Base-by-base conservation (phyloP, 352 stramenopile species). In the Poterioochromonas sp. region DNA sequence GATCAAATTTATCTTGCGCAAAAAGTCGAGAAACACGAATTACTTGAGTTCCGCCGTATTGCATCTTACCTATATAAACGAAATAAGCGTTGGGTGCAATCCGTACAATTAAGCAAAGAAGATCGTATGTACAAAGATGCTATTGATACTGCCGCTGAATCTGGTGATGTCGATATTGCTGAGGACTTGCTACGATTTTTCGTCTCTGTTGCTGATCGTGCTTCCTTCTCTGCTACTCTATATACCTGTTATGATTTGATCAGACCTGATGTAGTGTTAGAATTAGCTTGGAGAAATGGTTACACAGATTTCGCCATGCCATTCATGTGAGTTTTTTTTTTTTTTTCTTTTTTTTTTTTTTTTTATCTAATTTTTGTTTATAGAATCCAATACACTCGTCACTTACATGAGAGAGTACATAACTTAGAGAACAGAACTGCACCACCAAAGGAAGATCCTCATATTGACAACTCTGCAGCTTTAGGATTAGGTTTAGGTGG, bases 71-170 rank as follows among this genome's bases (percentile, higher is more conserved):
- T 99, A 78, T 99, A 99, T 89, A 92, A 96, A 82, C 97, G 96
- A 87, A 99, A 99, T 88, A 97, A 98, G 87, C 94, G 96, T 77
- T 99, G 94, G 86, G 86, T 90, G 78, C 93, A 98, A 85, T 96
- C 91, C 47, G 94, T 99, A 79, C 94, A 96, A 78, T 87, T 99
- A 77, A 98, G 93, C 32, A 99, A 99, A 91, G 92, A 92, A 47
- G 95, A 99, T 88, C 97, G 97, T 82, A 99, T 99, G 95, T 99
- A 97, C 92, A 99, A 99, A 88, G 96, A 99, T 80, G 97, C 94
- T 83, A 99, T 99, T 80, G 95, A 99, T 82, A 98, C 95, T 76
- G 95, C 94, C 37, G 94, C 93, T 47, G 92, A 98, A 83, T 98
- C 94, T 71, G 88, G 91, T 49, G 93, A 98, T 81, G 83, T 87